Base-by-base conservation (phyloP, 1,284 basidiomycete genomes). In the Tilletia horrida region DNA sequence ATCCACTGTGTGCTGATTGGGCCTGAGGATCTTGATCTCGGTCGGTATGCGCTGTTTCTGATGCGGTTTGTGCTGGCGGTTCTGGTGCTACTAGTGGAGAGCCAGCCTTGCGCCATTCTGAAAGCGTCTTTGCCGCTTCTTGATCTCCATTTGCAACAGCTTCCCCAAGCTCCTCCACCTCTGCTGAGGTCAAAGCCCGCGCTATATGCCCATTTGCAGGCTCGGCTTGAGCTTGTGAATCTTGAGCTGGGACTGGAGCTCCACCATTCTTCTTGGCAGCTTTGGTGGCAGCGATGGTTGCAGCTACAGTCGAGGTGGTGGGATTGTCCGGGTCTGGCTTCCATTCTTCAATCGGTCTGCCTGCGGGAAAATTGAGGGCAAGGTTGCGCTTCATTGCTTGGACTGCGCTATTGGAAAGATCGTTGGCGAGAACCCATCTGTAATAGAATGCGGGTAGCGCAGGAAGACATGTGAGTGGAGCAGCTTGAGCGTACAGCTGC, bases 381-480 rank as follows among this genome's bases (percentile, higher is more conserved):
- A 97, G 86, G 77, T 99, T 99, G 62, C 90, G 85, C 72, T 85
- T 88, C 88, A 98, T 97, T 3, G 91, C 91, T 68, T 87, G 89
- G 3, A 89, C 89, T 0, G 95, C 96, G 1, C 88, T 86, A 0
- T 89, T 85, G 0, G 91, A 94, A 6, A 97, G 83, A 82, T 98
- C 95, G 81, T 98, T 98, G 11, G 96, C 95, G 73, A 97, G 88
- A 40, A 99, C 89, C 82, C 90, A 87, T 82, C 92, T 93, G 78
- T 1, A 16, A 44, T n/a, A 52, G n/a, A n/a, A n/a, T n/a, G n/a
- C n/a, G n/a, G n/a, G n/a, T n/a, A n/a, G n/a, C n/a, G n/a, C n/a
- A n/a, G n/a, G n/a, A n/a, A n/a, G n/a, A n/a, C n/a, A 64, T n/a
- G 31, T 9, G 13, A 47, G n/a, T 44, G 43, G 43, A 18, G 43